Evolutionary conservation across 2,329 filamentous ascomycete species (phyloP).

Genomic region (Alternaria postmessia): DNA sequence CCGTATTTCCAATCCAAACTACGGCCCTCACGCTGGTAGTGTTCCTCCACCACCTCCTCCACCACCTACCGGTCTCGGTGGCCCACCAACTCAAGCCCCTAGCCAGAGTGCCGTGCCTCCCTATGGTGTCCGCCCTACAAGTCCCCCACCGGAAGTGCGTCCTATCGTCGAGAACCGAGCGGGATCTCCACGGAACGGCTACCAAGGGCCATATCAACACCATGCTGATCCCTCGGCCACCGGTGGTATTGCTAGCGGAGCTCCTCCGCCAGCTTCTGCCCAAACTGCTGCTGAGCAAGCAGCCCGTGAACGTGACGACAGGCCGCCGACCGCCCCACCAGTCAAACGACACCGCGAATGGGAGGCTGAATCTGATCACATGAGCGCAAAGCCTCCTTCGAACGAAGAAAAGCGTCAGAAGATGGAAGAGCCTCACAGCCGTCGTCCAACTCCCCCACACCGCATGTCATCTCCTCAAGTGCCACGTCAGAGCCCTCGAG

Average conservation of each 20-base stretch:
- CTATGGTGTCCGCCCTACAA: conserved; percentile 73
- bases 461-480: conserved; percentile 63
- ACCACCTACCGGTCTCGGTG: conserved; percentile 60
- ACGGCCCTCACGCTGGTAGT: conserved; percentile 52
- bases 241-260: conserved; percentile 72
- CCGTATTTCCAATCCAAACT: conserved; percentile 58
- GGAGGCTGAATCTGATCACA: conserved; percentile 75
- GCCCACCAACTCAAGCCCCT: conserved; percentile 60
- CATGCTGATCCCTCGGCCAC: conserved; percentile 69
- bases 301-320: conserved; percentile 71
- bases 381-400: conserved; percentile 79
- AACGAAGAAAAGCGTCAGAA: conserved; percentile 88
- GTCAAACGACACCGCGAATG: conserved; percentile 86
- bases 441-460: conserved; percentile 63
- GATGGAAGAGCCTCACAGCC: conserved; percentile 82
- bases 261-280: conserved; percentile 71
- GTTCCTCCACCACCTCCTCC: conserved; percentile 67
- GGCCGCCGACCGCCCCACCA: conserved; percentile 75
- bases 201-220: conserved; percentile 81
- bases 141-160: conserved; percentile 83
- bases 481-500: conserved; percentile 78
- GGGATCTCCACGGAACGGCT: conserved; percentile 89
- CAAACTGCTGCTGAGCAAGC: conserved; percentile 73
- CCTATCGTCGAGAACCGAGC: conserved; percentile 84
- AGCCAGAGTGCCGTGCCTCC: conserved; percentile 63